Percentiles rank a stretch among this genome's conserved stretches.
Evolutionary conservation across 108 stramenopile genomes (phyloP).

Genomic region (Aurantiochytrium sp.): DNA sequence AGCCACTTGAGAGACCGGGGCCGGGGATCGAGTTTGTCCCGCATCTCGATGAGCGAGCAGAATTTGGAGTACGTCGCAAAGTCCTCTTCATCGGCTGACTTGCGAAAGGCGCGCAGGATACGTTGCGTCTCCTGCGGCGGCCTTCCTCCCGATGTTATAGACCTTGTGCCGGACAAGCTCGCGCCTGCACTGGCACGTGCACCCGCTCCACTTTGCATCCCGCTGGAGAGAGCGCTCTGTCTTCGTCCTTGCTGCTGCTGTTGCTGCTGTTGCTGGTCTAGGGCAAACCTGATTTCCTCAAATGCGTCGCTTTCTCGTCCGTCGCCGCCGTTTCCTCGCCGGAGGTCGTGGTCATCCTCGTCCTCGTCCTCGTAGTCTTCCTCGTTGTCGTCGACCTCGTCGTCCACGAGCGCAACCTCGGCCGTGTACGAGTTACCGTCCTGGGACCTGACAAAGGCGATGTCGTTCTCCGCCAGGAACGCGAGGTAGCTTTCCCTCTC

Average conservation of each 20-base stretch:
- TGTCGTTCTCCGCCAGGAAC: constrained; percentile 13
- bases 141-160: background rate
- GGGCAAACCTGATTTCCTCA: too few species aligned
- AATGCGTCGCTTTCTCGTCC: background rate
- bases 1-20: background rate
- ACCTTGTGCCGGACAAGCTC: background rate
- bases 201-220: background rate
- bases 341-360: background rate
- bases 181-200: too few species aligned
- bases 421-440: background rate
- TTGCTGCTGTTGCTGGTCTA: too few species aligned
- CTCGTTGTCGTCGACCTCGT: background rate
- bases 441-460: background rate
- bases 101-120: background rate
- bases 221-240: too few species aligned
- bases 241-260: too few species aligned
- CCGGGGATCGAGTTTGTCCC: background rate
- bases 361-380: background rate
- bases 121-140: background rate
- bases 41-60: constrained; percentile 7
- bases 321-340: background rate
- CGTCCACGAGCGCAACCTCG: background rate
- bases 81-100: background rate
- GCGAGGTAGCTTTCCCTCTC: background rate
- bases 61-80: constrained; percentile 1